A percentile compares a stretch with the other conserved stretches of the same genome.
Evolutionary conservation across 2,329 filamentous ascomycete genomes (phyloP).

Genomic region (Colletotrichum tropicicola): DNA sequence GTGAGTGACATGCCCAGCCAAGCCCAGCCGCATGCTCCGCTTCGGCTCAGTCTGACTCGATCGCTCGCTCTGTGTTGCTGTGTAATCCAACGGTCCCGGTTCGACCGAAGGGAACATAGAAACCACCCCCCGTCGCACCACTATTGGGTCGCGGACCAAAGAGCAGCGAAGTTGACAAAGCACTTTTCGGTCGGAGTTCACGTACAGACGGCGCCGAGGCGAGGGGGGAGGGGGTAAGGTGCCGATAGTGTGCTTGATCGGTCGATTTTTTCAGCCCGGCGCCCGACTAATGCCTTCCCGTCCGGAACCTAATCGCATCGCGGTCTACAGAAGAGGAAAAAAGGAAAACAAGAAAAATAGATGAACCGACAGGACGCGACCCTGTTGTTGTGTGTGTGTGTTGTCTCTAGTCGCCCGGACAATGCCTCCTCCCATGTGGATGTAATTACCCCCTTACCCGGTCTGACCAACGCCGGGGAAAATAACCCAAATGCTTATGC

Average conservation of each 20-base stretch:
- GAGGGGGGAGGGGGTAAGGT: no score
- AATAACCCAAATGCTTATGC: conserved; percentile 11
- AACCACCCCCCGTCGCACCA: neutral
- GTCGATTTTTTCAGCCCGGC: no score
- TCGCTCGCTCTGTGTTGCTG: neutral
- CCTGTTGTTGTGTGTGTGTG: neutral
- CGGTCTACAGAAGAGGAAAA: no score
- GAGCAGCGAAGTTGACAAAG: neutral
- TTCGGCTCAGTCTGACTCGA: neutral
- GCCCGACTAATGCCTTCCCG: no score
- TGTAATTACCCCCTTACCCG: neutral
- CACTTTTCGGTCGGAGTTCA: no score
- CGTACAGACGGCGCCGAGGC: no score
- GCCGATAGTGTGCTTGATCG: conserved; percentile 1
- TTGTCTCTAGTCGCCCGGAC: neutral
- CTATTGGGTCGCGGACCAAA: neutral
- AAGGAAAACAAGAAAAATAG: neutral
- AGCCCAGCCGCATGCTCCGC: neutral
- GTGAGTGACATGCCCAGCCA: no score
- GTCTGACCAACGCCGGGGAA: conserved; percentile 7
- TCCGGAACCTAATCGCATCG: no score
- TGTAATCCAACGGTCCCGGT: conserved; percentile 7
- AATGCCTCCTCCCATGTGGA: neutral
- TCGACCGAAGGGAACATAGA: neutral
- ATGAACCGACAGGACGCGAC: neutral